Base-by-base conservation (phyloP, 2,329 filamentous ascomycete species). In the Xenoacremonium recifei region DNA sequence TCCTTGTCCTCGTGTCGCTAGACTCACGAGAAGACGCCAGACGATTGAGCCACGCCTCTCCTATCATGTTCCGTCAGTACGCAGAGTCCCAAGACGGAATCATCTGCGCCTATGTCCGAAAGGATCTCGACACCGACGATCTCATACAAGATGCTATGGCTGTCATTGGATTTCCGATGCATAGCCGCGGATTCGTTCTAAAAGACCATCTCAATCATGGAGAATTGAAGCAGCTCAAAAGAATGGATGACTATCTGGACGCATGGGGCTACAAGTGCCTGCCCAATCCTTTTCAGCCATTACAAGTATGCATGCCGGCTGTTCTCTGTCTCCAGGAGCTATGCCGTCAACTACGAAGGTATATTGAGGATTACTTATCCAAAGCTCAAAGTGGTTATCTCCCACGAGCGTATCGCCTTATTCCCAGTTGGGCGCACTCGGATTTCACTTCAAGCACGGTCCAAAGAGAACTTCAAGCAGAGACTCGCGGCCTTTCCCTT, bases 81-180 rank as follows among this genome's bases (percentile, higher is more conserved):
- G 9, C 7, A 27, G 23, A 9, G 13, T 9, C 7, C 23, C 7
- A 27, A 7, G 13, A 9, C 9, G 9, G 23, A 9, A 47, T 59
- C 4, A 5, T 15, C n/a, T 36, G 18, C n/a, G 35, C 18, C 12
- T 20, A 27, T 18, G 21, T 13, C 3, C 27, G 15, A 15, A 34
- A 27, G 15, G 18, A 35, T 13, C 40, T 43, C 18, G 19, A 23
- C 5, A 20, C 12, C 5, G 36, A 35, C 5, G 3, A 25, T 19
- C 3, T 43, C 6, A 13, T 27, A 27, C 36, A 43, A 30, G 40
- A 43, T 9, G 21, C 21, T 18, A n/a, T 43, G 29, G 36, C 40
- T 10, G 21, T 43, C 18, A 3, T 43, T 12, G 17, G 25, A 7
- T 43, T 43, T 20, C 36, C 36, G 9, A 35, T 9, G 12, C 3